Evolutionary conservation across 768 basidiomycete species (phyloP).

Genomic region (Sporobolomyces roseus): DNA sequence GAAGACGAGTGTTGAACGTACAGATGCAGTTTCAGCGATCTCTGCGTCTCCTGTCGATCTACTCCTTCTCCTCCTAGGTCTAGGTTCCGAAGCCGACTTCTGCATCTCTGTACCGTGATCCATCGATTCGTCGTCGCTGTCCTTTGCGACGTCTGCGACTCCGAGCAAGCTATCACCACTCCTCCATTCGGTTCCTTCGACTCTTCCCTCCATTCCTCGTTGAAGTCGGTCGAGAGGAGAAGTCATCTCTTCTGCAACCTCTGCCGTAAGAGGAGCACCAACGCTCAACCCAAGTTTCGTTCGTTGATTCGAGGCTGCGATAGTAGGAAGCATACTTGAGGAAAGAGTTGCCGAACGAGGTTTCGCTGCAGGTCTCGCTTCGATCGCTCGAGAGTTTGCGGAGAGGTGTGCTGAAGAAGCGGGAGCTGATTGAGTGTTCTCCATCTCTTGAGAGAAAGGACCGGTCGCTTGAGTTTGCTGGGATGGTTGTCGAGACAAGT

Average conservation of each 20-base stretch:
- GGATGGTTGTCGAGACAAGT: neutral
- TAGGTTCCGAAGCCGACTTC: conserved; percentile 52
- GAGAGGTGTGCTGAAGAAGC: conserved; percentile 3
- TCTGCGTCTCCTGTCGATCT: conserved; percentile 74
- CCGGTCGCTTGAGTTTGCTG: conserved; percentile 4
- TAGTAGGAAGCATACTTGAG: conserved; percentile 32
- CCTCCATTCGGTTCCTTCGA: conserved; percentile 16
- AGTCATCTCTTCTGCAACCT: conserved; percentile 34
- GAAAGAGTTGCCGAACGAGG: conserved; percentile 37
- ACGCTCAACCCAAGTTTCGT: conserved; percentile 14
- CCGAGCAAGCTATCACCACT: conserved; percentile 30
- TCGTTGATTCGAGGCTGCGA: conserved; percentile 17
- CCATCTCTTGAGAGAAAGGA: conserved; percentile 17
- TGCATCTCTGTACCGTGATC: neutral
- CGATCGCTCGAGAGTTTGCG: conserved; percentile 17
- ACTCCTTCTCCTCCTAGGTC: conserved; percentile 65
- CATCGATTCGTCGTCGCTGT: conserved; percentile 51
- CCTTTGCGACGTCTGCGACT: conserved; percentile 12
- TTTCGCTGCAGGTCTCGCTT: conserved; percentile 26
- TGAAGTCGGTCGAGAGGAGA: conserved; percentile 35
- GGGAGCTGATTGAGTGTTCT: conserved; percentile 8
- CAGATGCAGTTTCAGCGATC: conserved; percentile 44
- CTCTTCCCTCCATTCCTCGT: conserved; percentile 14
- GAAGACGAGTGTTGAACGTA: neutral
- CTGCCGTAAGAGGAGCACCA: conserved; percentile 26